Evolutionary conservation across 2,329 filamentous ascomycete genomes (phyloP), one percentile per base, ranked within the genome.

Genomic region (Colletotrichum endophyticum): DNA sequence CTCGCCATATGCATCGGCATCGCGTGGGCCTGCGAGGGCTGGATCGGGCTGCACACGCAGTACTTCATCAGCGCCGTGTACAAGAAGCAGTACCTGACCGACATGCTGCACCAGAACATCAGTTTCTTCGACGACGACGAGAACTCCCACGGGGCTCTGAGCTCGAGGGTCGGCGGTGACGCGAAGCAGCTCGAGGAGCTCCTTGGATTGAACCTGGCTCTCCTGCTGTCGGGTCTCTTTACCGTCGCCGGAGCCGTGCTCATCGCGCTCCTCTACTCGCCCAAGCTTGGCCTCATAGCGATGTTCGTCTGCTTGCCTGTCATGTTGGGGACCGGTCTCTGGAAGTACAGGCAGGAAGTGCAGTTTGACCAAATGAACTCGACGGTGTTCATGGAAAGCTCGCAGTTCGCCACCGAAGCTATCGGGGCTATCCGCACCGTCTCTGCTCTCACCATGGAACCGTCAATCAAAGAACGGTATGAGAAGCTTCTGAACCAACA

Each of bases 371-470:
- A 87, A 59, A 87, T 91, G 84, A 93, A 91, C 61, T 86, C 89
- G 2, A 86, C 85, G 3, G 89, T 92, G 0, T 93, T 93, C 79
- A 86, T 87, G 11, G 88, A 91, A 53, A 93, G 91, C 78, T 92
- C 91, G 0, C 88, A 92, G 74, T 93, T 93, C 75, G 92, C 91
- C 2, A 88, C 90, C 0, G 92, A 94, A 79, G 89, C 91, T 3
- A 90, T 94, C 6, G 87, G 89, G 3, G 91, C 91, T 0, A 91
- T 93, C 75, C 86, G 92, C n/a, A 94, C 92, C 0, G 92, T 94
- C 2, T 86, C 90, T 0, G 87, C 90, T 0, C 83, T 94, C 5
- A 91, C 90, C 0, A 89, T 94, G 85, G 92, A 94, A 79, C 85
- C 90, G 67, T 85, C 85, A 12, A 92, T 94, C 63, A 84, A 84